Base-by-base conservation (phyloP, 495 filamentous ascomycete genomes). In the Penicillium paradoxum region DNA sequence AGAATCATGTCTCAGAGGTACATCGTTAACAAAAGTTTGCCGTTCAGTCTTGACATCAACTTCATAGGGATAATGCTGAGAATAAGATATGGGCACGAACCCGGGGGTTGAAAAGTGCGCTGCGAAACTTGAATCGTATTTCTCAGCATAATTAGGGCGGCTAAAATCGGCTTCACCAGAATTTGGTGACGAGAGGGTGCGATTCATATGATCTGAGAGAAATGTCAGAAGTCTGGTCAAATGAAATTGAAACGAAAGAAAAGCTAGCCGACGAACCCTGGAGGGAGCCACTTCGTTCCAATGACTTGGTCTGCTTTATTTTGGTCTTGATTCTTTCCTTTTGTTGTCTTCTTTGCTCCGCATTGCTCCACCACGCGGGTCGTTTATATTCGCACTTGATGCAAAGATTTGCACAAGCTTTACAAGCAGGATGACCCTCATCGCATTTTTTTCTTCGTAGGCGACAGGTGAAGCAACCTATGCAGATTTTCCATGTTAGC, bases 381-480 rank as follows among this genome's bases (percentile, higher is more conserved):
- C 91, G 78, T 79, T 96, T 95, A 72, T 97, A 98, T 76, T 98
- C 90, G 72, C 93, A 98, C 53, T 75, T 75, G 19, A 98, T 79
- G 9, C 84, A 83, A 37, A 98, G 83, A 61, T 96, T 88, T 65
- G 81, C 87, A 81, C 93, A 98, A 44, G 92, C 90, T 45, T 81
- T 82, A 76, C 93, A 98, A 56, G 83, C 75, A 33, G 89, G 87
- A 60, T 87, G 87, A 48, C 84, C 86, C 72, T 98, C 93, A 66
- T 98, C 92, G 73, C 93, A 97, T 82, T 98, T 98, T 81, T 98
- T 97, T 61, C 93, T 73, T 65, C 93, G 84, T 55, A 98, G 72
- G 62, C 93, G 86, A 77, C 93, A 98, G 49, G 92, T 97, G 71
- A 92, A 98, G 81, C 93, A 98, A 44, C 93, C 93, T 97, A 69